phyloP scores from a whole-genome alignment of 2,329 filamentous ascomycete species.

The Fusarium sp. region DNA sequence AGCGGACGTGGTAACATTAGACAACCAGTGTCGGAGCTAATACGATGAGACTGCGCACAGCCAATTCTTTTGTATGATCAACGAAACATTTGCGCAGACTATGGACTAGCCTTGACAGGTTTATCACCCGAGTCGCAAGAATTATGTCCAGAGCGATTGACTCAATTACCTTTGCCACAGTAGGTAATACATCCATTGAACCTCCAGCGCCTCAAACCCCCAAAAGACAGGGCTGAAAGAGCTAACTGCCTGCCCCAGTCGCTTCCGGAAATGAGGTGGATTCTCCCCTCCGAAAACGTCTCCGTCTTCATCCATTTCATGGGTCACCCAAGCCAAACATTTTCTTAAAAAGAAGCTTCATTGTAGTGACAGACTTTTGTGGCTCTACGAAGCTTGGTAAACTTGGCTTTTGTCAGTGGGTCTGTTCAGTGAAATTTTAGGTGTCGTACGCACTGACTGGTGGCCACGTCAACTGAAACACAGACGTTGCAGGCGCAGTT shows the following conservation, averaged over 20 bases:
- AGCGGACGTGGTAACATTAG: background rate
- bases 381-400: background rate
- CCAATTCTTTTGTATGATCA: background rate
- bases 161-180: background rate
- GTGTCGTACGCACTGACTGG: background rate
- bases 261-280: constrained; percentile 29
- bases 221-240: constrained; percentile 11
- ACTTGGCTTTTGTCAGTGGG: background rate
- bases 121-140: no score
- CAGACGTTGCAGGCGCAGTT: background rate
- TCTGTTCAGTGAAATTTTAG: background rate
- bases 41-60: background rate
- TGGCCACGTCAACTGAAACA: background rate
- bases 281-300: no score
- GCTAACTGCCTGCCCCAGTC: background rate
- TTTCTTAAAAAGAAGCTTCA: constrained; percentile 33
- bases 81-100: background rate
- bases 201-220: background rate
- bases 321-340: background rate
- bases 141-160: background rate
- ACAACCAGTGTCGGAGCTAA: background rate
- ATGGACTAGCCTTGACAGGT: no score
- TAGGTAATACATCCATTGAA: background rate
- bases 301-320: background rate
- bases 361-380: constrained; percentile 10